Percentiles rank a stretch among this genome's conserved stretches.
phyloP scores from a whole-genome alignment of 208 protist genomes.

The Leishmania mexicana region DNA sequence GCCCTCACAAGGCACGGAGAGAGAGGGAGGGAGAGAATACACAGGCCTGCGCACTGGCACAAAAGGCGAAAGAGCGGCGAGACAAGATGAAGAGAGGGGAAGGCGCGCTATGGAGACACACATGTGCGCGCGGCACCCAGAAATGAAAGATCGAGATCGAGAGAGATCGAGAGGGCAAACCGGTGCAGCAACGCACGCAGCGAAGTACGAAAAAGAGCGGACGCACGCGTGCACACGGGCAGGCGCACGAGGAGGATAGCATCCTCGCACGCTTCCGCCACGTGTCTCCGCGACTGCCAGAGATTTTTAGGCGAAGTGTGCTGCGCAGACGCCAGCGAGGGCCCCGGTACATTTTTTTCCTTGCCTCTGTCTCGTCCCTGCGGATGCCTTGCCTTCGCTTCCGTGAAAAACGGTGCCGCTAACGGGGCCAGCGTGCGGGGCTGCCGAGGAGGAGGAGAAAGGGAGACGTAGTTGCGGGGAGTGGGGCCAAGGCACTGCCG shows the following conservation, averaged over 20 bases:
- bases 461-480: not conserved
- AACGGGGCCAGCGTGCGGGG: not conserved
- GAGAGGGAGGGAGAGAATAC: not conserved
- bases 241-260: too few species aligned
- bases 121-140: too few species aligned
- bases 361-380: not conserved
- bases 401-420: too few species aligned
- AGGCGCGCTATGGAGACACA: not conserved
- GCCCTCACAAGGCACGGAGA: not conserved
- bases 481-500: not conserved
- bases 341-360: too few species aligned
- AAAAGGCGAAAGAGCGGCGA: not conserved
- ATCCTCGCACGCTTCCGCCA: too few species aligned
- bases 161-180: not conserved
- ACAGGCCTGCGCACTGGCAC: not conserved
- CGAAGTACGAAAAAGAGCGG: not conserved
- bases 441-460: not conserved
- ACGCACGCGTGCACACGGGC: too few species aligned
- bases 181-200: not conserved
- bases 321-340: not conserved
- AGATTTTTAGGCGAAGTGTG: too few species aligned
- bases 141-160: not conserved
- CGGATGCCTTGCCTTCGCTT: not conserved
- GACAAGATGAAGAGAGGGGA: not conserved
- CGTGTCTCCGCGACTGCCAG: too few species aligned